Evolutionary conservation across 1,284 basidiomycete species (phyloP), one percentile per base, ranked within the genome.

Genomic region (Trichosporon ovoides): DNA sequence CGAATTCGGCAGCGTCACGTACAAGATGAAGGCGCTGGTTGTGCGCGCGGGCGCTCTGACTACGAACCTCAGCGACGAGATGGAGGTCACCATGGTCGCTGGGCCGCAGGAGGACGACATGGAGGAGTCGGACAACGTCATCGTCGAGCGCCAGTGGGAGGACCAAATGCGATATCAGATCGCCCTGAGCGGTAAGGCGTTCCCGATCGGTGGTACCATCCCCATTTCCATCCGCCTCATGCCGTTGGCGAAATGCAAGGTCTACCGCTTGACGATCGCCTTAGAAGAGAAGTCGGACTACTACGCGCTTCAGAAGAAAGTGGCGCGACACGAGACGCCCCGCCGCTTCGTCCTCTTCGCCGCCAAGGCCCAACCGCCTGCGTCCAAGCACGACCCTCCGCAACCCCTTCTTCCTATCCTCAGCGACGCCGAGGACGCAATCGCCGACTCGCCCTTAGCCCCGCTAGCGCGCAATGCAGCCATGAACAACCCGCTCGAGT

Each of bases 91-190:
- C 0, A 83, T 96, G 49, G 84, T 97, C 33, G 83, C 87, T 18
- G 84, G 82, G 51, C 91, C 91, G 0, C 83, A 82, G 14, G 87
- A 89, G 59, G 89, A 90, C 60, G 87, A 88, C 71, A 78, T 70
- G 76, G 91, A 94, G 68, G 88, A 88, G 62, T 83, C 81, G 4
- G 90, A 90, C 69, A 80, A 86, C 66, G 87, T 98, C 60, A 83
- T 93, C 51, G 86, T 98, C 13, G 89, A 96, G 72, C 81, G 91
- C 22, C 86, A 88, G 66, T 98, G 94, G 94, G 94, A 97, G 61
- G 83, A 87, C 59, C 88, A 96, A 71, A 80, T 98, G 70, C 86
- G 91, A 65, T 79, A 79, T 63, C 79, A 87, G 56, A 87, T 98
- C 57, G 83, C 87, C 1, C 79, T 97, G 24, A 84, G 86, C 33